phyloP scores from a whole-genome alignment of 1,139 yeast species.

The Barnettozyma hawaiiensis region DNA sequence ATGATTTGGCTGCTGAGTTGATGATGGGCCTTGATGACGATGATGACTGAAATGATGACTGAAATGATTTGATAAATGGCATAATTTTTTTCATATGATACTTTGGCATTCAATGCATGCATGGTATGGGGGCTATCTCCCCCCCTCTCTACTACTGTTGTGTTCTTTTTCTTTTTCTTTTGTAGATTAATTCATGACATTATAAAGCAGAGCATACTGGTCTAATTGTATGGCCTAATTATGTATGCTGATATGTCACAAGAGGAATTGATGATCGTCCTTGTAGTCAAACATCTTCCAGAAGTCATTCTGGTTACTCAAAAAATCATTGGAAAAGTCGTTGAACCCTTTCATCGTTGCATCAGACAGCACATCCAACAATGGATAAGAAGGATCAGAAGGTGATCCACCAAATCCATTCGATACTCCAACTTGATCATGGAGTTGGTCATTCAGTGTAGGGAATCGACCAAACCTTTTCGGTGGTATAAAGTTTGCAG shows the following conservation, averaged over 20 bases:
- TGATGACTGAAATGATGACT: constrained; percentile 2
- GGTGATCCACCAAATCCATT: constrained; percentile 4
- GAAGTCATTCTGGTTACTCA: constrained; percentile 20
- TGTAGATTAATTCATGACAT: background rate
- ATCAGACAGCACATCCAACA: constrained; percentile 22
- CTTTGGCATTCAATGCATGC: background rate
- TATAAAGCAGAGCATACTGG: too few species aligned
- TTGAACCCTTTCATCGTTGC: constrained; percentile 23
- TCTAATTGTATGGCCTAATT: too few species aligned
- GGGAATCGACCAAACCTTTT: background rate
- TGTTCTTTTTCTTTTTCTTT: too few species aligned
- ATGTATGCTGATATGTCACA: background rate
- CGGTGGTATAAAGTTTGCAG: background rate
- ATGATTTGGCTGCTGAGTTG: constrained; percentile 23
- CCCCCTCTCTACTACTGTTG: background rate
- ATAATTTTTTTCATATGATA: background rate
- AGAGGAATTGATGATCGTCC: constrained; percentile 20
- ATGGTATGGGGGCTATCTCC: too few species aligned
- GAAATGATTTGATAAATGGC: constrained; percentile 3
- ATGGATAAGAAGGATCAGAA: constrained; percentile 14
- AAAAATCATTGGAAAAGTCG: constrained; percentile 17
- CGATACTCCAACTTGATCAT: background rate
- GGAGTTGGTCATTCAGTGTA: background rate
- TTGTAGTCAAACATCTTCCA: constrained; percentile 25
- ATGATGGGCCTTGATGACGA: constrained; percentile 20